phyloP scores from a whole-genome alignment of 164 flowering plant species.

The Vitis amurensis region DNA sequence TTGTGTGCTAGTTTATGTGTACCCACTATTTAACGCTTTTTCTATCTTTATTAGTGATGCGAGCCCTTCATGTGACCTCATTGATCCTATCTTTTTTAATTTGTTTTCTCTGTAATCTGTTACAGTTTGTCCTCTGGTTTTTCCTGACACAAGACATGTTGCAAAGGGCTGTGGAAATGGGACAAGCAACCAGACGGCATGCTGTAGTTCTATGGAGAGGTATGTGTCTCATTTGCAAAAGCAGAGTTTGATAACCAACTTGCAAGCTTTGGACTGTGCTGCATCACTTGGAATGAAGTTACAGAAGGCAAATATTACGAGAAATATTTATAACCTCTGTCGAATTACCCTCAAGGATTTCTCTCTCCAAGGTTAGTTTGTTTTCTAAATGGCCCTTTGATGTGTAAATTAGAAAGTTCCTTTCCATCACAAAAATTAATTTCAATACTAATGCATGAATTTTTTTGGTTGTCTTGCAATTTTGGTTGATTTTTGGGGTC shows the following conservation, averaged over 20 bases:
- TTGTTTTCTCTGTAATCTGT: constrained; percentile 7
- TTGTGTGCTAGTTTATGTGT: not conserved
- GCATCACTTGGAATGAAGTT: constrained; percentile 68
- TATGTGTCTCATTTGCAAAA: constrained; percentile 88
- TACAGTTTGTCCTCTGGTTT: constrained; percentile 87
- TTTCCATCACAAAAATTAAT: not conserved
- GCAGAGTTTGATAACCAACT: constrained; percentile 88
- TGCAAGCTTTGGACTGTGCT: constrained; percentile 96
- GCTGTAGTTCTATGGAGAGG: constrained; percentile 73
- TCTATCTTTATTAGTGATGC: not conserved
- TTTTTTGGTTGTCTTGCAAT: constrained; percentile 1
- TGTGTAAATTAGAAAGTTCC: not conserved
- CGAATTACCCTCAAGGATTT: constrained; percentile 88
- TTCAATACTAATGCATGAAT: constrained; percentile 16
- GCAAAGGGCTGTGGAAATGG: constrained; percentile 55
- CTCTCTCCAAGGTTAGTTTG: constrained; percentile 82
- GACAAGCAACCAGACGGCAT: constrained; percentile 52
- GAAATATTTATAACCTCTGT: constrained; percentile 69
- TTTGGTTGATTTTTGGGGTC: constrained; percentile 17
- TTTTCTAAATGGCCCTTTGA: constrained; percentile 5
- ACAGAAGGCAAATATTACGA: constrained; percentile 64
- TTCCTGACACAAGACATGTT: constrained; percentile 59
- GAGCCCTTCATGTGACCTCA: not conserved
- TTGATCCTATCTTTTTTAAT: not conserved
- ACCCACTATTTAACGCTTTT: not conserved